These are phyloP conservation scores for Leptographium flavum DNA, from an alignment of 2,329 filamentous ascomycete genomes.

Conservation along the genomic window DNA sequence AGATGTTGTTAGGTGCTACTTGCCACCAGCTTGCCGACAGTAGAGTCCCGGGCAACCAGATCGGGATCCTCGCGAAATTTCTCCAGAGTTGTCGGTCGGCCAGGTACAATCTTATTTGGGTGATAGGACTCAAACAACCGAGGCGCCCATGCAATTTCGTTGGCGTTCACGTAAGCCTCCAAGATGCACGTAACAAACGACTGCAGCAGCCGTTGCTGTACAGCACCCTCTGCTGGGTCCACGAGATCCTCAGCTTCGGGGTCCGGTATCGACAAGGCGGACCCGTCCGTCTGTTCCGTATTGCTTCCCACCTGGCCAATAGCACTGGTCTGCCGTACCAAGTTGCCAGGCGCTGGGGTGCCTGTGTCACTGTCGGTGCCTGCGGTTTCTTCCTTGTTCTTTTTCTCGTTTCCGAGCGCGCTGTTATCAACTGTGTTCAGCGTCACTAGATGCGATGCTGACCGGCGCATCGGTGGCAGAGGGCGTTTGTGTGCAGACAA, in stretches of 20 bases:
- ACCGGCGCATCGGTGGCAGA: slow-evolving; percentile 42
- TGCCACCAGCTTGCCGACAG: slow-evolving; percentile 60
- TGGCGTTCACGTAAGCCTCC: slow-evolving; percentile 55
- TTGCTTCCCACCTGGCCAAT: slow-evolving; percentile 27
- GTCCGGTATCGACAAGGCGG: slow-evolving; percentile 43
- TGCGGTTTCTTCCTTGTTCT: not conserved
- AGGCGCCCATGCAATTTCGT: slow-evolving; percentile 45
- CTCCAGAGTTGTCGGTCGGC: slow-evolving; percentile 45
- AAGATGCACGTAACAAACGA: slow-evolving; percentile 67
- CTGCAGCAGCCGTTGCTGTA: slow-evolving; percentile 53
- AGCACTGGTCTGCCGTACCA: slow-evolving; percentile 26
- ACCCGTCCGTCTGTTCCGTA: slow-evolving; percentile 26
- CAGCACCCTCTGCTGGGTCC: slow-evolving; percentile 40
- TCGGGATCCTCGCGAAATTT: slow-evolving; percentile 46
- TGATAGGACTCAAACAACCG: slow-evolving; percentile 55
- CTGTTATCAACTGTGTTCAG: not conserved
- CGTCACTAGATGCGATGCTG: slow-evolving; percentile 14
- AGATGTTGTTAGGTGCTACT: slow-evolving; percentile 1
- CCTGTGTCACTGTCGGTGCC: not conserved
- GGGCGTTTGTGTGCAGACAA: slow-evolving; percentile 55
- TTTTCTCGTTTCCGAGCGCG: not conserved
- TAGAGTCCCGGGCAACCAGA: slow-evolving; percentile 46
- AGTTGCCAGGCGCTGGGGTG: not conserved
- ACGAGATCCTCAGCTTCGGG: slow-evolving; percentile 43
- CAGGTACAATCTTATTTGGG: slow-evolving; percentile 48